Percentiles rank a stretch among this genome's conserved stretches.
Evolutionary conservation across 257 asterid species (phyloP).

Genomic region (Solanum appendiculatum): DNA sequence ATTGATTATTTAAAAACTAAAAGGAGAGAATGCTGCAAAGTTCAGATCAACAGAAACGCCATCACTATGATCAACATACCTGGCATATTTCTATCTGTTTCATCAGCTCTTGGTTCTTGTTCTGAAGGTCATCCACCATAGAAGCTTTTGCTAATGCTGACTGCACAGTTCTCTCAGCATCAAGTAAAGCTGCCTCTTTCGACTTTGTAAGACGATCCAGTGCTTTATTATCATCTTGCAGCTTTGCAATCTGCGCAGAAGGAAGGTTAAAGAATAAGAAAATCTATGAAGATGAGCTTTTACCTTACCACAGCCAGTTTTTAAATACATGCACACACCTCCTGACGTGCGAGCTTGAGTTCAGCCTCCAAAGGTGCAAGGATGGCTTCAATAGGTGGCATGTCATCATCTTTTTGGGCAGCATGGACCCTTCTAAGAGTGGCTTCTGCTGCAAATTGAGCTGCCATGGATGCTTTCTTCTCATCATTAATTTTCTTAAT

Average conservation of each 20-base stretch:
- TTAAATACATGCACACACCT: conserved; percentile 38
- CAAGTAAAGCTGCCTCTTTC: conserved; percentile 94
- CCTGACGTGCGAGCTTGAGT: conserved; percentile 87
- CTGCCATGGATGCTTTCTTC: conserved; percentile 96
- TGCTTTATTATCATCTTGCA: conserved; percentile 95
- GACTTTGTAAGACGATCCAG: conserved; percentile 91
- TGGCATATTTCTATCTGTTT: conserved; percentile 96
- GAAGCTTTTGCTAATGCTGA: conserved; percentile 91
- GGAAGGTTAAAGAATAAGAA: not conserved
- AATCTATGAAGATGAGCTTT: not conserved
- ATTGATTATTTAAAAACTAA: not conserved
- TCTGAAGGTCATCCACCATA: conserved; percentile 97
- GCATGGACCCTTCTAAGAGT: conserved; percentile 95
- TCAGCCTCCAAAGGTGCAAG: conserved; percentile 97
- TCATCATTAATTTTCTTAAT: conserved; percentile 92
- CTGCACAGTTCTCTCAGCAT: conserved; percentile 95
- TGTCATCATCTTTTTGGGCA: conserved; percentile 93
- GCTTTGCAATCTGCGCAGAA: conserved; percentile 62
- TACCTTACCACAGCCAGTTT: not conserved
- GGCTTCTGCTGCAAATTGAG: conserved; percentile 99
- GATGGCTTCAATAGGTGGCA: conserved; percentile 98
- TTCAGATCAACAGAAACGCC: not conserved
- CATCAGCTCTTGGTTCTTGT: conserved; percentile 94
- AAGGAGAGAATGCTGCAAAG: not conserved
- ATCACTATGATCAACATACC: conserved; percentile 23